A percentile compares a stretch with the other conserved stretches of the same genome.
These are phyloP conservation scores for Ophiocordyceps unilateralis DNA, from an alignment of 2,329 filamentous ascomycete species.

Conservation along the genomic window DNA sequence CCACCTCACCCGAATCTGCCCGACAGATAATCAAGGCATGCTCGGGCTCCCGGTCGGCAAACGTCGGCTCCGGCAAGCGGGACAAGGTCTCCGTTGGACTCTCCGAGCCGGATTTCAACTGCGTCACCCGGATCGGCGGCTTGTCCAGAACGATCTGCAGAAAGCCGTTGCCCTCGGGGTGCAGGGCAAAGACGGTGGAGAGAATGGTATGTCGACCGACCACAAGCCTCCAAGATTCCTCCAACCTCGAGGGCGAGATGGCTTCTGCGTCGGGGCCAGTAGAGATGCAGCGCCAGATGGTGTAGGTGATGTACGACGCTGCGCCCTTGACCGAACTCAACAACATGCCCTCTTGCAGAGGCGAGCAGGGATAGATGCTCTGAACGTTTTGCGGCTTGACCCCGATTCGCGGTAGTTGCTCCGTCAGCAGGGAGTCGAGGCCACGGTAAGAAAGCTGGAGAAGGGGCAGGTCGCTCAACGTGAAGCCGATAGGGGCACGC, in stretches of 20 bases:
- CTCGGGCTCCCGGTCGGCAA: conserved; percentile 2
- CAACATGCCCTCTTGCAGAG: conserved; percentile 18
- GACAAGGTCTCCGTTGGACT: background rate
- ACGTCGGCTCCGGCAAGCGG: background rate
- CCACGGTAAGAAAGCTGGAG: conserved; percentile 6
- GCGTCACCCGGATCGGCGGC: background rate
- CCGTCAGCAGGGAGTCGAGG: conserved; percentile 1
- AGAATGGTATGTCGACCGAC: conserved; percentile 1
- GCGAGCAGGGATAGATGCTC: conserved; percentile 17
- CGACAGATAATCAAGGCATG: conserved; percentile 5
- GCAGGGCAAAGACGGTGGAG: conserved; percentile 3
- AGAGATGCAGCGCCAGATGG: conserved; percentile 5
- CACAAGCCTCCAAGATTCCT: conserved; percentile 4
- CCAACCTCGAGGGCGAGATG: conserved; percentile 1
- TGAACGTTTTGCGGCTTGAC: conserved; percentile 1
- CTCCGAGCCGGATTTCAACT: background rate
- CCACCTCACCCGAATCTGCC: conserved; percentile 4
- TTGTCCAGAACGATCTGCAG: conserved; percentile 3
- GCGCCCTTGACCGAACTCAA: conserved; percentile 12
- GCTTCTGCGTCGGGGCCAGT: background rate
- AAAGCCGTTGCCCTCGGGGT: conserved; percentile 3
- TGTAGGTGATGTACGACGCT: conserved; percentile 6
- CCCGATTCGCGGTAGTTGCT: conserved; percentile 1
- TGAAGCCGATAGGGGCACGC: conserved; percentile 3
- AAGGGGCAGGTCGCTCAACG: conserved; percentile 16